A percentile compares a stretch with the other conserved stretches of the same genome.
Evolutionary conservation across 768 basidiomycete species (phyloP).

Genomic region (Panellus pusillus): DNA sequence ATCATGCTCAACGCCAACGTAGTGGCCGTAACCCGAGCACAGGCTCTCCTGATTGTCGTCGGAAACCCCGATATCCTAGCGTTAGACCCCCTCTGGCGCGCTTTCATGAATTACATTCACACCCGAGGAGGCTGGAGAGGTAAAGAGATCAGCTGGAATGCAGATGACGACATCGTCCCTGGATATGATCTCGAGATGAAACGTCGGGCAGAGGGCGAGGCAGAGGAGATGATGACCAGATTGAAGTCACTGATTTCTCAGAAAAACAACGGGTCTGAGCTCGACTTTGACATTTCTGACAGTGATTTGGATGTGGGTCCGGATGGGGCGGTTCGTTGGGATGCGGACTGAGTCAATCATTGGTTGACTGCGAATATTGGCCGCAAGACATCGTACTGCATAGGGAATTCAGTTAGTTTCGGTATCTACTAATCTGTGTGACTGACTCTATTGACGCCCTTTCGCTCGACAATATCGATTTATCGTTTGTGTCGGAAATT

Average conservation of each 20-base stretch:
- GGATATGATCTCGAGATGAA: constrained; percentile 16
- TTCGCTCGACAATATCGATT: too few species aligned
- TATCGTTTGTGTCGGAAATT: not conserved
- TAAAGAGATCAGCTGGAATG: constrained; percentile 51
- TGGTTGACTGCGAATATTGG: not conserved
- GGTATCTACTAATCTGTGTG: too few species aligned
- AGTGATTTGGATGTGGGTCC: constrained; percentile 9
- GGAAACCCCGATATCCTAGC: constrained; percentile 60
- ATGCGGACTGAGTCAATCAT: constrained; percentile 23
- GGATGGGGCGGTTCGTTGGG: constrained; percentile 18
- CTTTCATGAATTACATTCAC: constrained; percentile 60
- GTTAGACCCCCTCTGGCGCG: constrained; percentile 63
- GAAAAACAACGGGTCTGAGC: constrained; percentile 21
- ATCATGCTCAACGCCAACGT: not conserved
- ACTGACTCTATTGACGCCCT: too few species aligned
- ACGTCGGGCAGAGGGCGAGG: constrained; percentile 19
- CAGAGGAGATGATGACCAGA: constrained; percentile 23
- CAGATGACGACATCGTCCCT: constrained; percentile 30
- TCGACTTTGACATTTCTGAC: constrained; percentile 23
- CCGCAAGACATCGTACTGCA: too few species aligned
- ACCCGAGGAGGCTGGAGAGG: constrained; percentile 56
- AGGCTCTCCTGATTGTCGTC: constrained; percentile 58
- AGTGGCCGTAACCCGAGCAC: constrained; percentile 65
- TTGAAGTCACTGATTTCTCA: constrained; percentile 21
- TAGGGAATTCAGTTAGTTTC: too few species aligned